Evolutionary conservation across 805 yeast species (phyloP), one percentile per base, ranked within the genome.

Genomic region (Lipomyces japonicus): DNA sequence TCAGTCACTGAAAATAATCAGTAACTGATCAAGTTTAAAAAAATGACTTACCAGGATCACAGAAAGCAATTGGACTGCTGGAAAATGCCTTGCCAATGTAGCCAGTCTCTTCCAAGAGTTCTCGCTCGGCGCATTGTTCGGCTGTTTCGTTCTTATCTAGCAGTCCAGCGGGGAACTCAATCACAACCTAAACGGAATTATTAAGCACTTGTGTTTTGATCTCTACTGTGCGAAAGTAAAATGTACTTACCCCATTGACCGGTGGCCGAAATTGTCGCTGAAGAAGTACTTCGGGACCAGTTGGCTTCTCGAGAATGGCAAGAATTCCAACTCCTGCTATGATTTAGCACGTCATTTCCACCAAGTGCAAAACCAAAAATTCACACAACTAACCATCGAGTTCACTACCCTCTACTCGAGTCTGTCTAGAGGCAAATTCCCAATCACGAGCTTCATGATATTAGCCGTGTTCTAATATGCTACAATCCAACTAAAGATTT

Each of bases 181-280:
- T 81, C 63, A 54, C 58, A 16, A 54, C 48, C 58, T 53, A 30
- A 24, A 6, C 6, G 6, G 16, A 6, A 12, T 12, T 21, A n/a
- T n/a, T n/a, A n/a, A n/a, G 39, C 10, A n/a, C 31, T 6, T 39
- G 26, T 21, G 19, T 6, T 7, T 41, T 10, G 42, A 19, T 23
- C 6, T 6, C 28, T 7, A 7, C n/a, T 12, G 14, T n/a, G 19
- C 6, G 51, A 44, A 16, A 19, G 12, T 19, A 25, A 19, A 24
- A 25, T 36, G 14, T 14, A 39, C 95, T 84, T 5, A 91, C 87
- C 18, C 88, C 91, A 46, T 77, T 83, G 2, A 84, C 85, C 1
- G 98, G 97, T 1, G 97, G 96, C 50, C 98, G 76, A 70, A 84
- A 91, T 66, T 91, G 98, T 64, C 86, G 87, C 64, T 87, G 91